Evolutionary conservation across 2,329 filamentous ascomycete genomes (phyloP), one percentile per base, ranked within the genome.

Genomic region (Thelonectria olida): DNA sequence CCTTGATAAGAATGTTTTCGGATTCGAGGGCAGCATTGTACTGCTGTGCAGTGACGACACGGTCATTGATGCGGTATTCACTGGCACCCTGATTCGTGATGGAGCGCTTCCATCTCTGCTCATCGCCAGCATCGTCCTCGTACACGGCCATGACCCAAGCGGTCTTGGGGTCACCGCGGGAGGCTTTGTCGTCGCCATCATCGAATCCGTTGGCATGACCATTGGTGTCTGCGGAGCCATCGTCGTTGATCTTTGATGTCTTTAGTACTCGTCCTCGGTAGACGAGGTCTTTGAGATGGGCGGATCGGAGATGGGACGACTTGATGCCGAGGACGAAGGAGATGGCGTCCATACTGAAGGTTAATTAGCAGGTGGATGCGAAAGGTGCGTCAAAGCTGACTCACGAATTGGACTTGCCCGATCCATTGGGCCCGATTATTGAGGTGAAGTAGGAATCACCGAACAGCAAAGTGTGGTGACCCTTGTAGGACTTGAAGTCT

Each of bases 81-180:
- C 94, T 97, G 25, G 90, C 89, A 47, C 96, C 96, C 64, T 89
- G 85, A 69, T 86, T 92, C 4, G 94, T 98, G 76, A 99, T 99
- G 67, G 89, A 90, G 63, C 96, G 92, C 80, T 97, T 97, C 96
- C 96, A 99, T 68, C 90, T 89, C 74, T 97, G 94, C 77, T 97
- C 93, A 72, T 97, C 92, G 47, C 93, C 95, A 2, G 93, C 93
- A 75, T 99, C 96, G 74, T 99, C 96, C 75, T 97, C 94, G 77
- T 98, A 99, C 15, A 99, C 95, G 27, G 96, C 96, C 93, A 97
- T 98, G 13, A 99, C 96, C 95, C 95, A 99, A 3, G 96, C 96
- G 3, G 90, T 96, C 76, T 94, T 96, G 1, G 96, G 96, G 71
- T 99, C 95, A 66, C 88, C 87, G 34, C 87, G 89, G n/a, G 87